Evolutionary conservation across 192 early-diverging fungal genomes (phyloP).

Genomic region (Coemansia sp.): DNA sequence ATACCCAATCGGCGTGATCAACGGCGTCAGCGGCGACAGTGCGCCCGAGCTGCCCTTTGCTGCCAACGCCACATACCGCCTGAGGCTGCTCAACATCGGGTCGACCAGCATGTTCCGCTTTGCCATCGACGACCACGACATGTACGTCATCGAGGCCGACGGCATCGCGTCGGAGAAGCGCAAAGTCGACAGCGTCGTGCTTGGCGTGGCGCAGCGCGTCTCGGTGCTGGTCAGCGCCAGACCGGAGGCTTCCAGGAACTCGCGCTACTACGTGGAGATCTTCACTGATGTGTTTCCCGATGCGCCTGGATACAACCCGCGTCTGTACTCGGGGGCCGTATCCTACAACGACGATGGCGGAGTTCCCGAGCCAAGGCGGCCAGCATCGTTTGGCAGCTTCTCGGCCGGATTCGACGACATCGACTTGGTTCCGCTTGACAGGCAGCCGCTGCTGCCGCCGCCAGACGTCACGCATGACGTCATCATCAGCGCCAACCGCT

Average conservation of each 20-base stretch:
- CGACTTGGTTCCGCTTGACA: conserved; percentile 54
- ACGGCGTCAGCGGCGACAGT: conserved; percentile 57
- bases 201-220: conserved; percentile 76
- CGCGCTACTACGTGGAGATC: conserved; percentile 67
- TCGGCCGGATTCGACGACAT: conserved; percentile 57
- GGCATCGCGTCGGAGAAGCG: conserved; percentile 62
- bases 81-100: conserved; percentile 77
- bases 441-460: conserved; percentile 21
- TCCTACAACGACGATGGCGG: conserved; percentile 45
- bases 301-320: conserved; percentile 55
- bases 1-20: conserved; percentile 58
- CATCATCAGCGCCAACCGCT: conserved; percentile 48
- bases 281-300: conserved; percentile 69
- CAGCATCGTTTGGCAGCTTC: neutral
- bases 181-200: conserved; percentile 58
- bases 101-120: conserved; percentile 71
- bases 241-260: conserved; percentile 60
- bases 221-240: conserved; percentile 80
- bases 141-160: conserved; percentile 80
- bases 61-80: conserved; percentile 78
- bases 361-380: neutral
- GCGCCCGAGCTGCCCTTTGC: conserved; percentile 61
- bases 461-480: conserved; percentile 47
- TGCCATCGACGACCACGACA: conserved; percentile 73
- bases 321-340: conserved; percentile 58